phyloP scores from a whole-genome alignment of 1,284 basidiomycete genomes.

The Trametes sp. region DNA sequence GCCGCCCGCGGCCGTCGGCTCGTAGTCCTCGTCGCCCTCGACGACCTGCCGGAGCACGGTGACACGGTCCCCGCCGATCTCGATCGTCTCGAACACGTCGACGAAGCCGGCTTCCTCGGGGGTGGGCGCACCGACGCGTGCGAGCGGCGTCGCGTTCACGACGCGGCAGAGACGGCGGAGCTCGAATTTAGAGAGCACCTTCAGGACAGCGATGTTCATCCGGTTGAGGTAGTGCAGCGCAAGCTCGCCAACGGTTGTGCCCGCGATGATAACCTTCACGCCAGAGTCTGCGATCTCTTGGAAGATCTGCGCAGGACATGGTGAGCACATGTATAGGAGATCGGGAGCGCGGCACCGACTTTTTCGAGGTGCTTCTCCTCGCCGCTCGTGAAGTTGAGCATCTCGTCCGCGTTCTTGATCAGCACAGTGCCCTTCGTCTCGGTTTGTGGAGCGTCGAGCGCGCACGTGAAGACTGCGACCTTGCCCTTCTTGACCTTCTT shows the following conservation, averaged over 20 bases:
- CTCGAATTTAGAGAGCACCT: conserved; percentile 98
- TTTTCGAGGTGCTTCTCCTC: conserved; percentile 97
- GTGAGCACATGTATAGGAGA: background rate
- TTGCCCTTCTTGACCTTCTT: conserved; percentile 87
- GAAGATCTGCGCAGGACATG: conserved; percentile 72
- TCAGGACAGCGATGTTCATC: conserved; percentile 93
- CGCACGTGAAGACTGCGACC: conserved; percentile 94
- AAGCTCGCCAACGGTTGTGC: conserved; percentile 93
- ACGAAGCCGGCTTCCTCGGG: conserved; percentile 96
- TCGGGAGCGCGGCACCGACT: conserved; percentile 49
- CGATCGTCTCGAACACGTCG: conserved; percentile 94
- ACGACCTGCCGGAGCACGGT: conserved; percentile 93
- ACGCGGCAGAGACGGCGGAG: conserved; percentile 94
- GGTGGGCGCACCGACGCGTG: conserved; percentile 94
- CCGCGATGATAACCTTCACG: conserved; percentile 93
- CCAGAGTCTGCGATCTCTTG: conserved; percentile 98
- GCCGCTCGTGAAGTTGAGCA: conserved; percentile 95
- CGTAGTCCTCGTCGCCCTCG: conserved; percentile 65
- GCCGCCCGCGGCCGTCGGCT: conserved; percentile 45
- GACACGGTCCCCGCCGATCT: conserved; percentile 98
- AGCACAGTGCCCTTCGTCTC: conserved; percentile 99
- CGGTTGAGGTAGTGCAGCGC: conserved; percentile 98
- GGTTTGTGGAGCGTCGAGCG: conserved; percentile 93
- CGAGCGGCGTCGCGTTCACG: conserved; percentile 95
- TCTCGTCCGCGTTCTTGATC: conserved; percentile 95